These are phyloP conservation scores for Magnolia changhungtana DNA, from an alignment of 164 flowering plant species.

Conservation along the genomic window DNA sequence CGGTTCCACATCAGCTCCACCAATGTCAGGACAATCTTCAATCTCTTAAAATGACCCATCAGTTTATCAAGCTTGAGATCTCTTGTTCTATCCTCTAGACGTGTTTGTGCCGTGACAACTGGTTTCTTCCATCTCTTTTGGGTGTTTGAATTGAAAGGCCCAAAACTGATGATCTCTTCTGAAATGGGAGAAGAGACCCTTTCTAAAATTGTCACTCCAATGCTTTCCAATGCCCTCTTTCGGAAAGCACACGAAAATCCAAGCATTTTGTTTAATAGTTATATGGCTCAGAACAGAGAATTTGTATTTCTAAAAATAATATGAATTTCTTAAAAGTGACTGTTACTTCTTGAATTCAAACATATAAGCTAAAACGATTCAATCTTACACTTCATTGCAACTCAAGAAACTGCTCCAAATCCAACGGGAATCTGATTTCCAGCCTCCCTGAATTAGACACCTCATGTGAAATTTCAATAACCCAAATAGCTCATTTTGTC, in stretches of 20 bases:
- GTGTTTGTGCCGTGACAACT: conserved; percentile 60
- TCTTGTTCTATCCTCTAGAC: conserved; percentile 64
- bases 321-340: not conserved
- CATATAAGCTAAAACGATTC: not conserved
- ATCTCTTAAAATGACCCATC: conserved; percentile 32
- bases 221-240: conserved; percentile 9
- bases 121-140: conserved; percentile 77
- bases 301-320: not conserved
- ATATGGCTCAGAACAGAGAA: not conserved
- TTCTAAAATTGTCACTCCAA: conserved; percentile 11
- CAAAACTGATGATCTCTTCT: conserved; percentile 26
- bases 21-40: conserved; percentile 47
- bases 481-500: not conserved
- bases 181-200: conserved; percentile 15
- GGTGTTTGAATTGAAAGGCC: conserved; percentile 50
- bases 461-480: not conserved
- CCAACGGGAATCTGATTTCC: not conserved
- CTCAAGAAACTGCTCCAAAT: not conserved
- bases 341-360: not conserved
- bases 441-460: not conserved
- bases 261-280: conserved; percentile 2
- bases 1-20: conserved; percentile 43
- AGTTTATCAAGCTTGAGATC: conserved; percentile 66
- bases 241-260: conserved; percentile 4
- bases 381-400: not conserved